Percentiles rank a stretch among this genome's conserved stretches.
phyloP scores from a whole-genome alignment of 441 rosid genomes.

The Populus hybrid region DNA sequence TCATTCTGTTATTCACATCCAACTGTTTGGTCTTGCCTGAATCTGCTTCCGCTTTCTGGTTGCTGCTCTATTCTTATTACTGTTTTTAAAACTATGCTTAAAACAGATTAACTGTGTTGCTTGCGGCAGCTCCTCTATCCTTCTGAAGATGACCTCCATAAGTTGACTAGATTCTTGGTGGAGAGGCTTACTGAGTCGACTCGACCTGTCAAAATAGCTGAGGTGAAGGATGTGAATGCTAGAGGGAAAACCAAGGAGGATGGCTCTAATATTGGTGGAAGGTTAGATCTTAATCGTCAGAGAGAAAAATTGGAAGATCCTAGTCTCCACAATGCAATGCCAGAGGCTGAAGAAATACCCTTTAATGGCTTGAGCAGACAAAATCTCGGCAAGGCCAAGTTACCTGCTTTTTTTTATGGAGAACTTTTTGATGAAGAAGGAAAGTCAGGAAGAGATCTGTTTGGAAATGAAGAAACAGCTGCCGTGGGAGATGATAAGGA shows the following conservation, averaged over 20 bases:
- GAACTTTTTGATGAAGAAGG: slow-evolving; percentile 20
- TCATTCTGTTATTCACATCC: not conserved
- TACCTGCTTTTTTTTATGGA: not conserved
- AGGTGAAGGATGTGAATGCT: slow-evolving; percentile 22
- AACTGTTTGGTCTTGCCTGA: not conserved
- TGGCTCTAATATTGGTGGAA: slow-evolving; percentile 24
- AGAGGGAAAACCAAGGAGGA: slow-evolving; percentile 22
- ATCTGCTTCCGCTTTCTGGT: slow-evolving; percentile 7
- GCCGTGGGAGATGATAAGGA: slow-evolving; percentile 12
- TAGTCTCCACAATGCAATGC: slow-evolving; percentile 29
- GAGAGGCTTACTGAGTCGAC: slow-evolving; percentile 55
- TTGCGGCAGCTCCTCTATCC: slow-evolving; percentile 94
- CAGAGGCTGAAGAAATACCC: slow-evolving; percentile 22
- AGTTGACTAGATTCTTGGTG: slow-evolving; percentile 64
- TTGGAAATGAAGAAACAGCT: slow-evolving; percentile 24
- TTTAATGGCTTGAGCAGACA: slow-evolving; percentile 8
- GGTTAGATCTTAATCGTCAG: slow-evolving; percentile 37
- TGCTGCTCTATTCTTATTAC: slow-evolving; percentile 37
- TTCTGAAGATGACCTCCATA: slow-evolving; percentile 62
- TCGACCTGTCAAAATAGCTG: slow-evolving; percentile 27
- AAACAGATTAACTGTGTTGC: slow-evolving; percentile 63
- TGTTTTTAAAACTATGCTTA: slow-evolving; percentile 52
- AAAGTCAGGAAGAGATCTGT: slow-evolving; percentile 20
- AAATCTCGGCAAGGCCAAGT: slow-evolving; percentile 11
- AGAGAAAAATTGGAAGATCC: slow-evolving; percentile 46